Conservation (phyloP, 2,329 filamentous ascomycete species). For the Penicillium sp. region DNA sequence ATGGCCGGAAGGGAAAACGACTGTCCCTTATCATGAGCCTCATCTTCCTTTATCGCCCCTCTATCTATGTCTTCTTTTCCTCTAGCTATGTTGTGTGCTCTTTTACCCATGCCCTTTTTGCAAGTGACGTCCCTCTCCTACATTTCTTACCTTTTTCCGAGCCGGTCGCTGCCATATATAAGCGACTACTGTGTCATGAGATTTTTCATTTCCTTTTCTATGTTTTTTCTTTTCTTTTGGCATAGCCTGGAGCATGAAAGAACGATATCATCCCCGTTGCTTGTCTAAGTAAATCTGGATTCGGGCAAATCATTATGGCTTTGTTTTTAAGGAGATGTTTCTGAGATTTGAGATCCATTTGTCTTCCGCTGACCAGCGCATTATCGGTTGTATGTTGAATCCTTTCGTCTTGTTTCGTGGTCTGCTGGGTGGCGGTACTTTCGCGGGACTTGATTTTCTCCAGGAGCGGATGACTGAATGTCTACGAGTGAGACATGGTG, state of each 20-base stretch:
- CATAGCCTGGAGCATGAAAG: slow-evolving; percentile 39
- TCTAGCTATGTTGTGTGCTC: slow-evolving; percentile 14
- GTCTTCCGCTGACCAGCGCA: neutral
- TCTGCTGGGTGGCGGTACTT: neutral
- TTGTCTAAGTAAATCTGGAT: slow-evolving; percentile 19
- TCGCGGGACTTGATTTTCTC: neutral
- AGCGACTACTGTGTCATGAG: slow-evolving; percentile 12
- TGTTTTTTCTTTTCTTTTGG: slow-evolving; percentile 24
- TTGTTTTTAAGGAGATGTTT: slow-evolving; percentile 1
- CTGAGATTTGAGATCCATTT: slow-evolving; percentile 1
- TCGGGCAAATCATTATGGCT: slow-evolving; percentile 6
- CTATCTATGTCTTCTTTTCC: slow-evolving; percentile 2
- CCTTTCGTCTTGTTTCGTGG: neutral
- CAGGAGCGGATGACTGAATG: neutral
- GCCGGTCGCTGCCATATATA: slow-evolving; percentile 8
- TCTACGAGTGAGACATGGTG: neutral
- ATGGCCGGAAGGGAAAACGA: neutral
- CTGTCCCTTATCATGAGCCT: neutral
- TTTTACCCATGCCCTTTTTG: slow-evolving; percentile 17
- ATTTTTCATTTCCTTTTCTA: slow-evolving; percentile 9
- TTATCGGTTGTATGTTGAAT: slow-evolving; percentile 2
- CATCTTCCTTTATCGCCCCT: slow-evolving; percentile 1
- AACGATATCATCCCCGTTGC: slow-evolving; percentile 26
- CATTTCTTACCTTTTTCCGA: neutral
- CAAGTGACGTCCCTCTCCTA: slow-evolving; percentile 11